These are phyloP conservation scores for Peniophora sp. DNA, from an alignment of 1,284 basidiomycete species.

Conservation along the genomic window DNA sequence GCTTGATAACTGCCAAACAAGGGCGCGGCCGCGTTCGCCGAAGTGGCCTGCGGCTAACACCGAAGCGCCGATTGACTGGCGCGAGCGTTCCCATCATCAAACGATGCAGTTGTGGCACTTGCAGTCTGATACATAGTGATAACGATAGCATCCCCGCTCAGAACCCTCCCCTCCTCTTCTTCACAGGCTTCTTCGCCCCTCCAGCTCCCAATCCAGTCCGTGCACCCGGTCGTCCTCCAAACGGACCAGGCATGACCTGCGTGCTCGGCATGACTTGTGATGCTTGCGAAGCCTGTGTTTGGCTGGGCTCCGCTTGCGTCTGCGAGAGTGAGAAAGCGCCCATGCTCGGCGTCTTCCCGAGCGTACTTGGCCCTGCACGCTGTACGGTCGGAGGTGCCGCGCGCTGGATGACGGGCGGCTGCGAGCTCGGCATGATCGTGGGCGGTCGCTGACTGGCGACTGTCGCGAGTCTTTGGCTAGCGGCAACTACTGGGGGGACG, in stretches of 20 bases:
- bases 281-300: constrained; percentile 9
- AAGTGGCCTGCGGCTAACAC: too few relatives aligned
- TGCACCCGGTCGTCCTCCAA: constrained; percentile 47
- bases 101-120: too few relatives aligned
- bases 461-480: constrained; percentile 6
- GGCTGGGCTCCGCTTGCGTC: background rate
- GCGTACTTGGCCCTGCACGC: background rate
- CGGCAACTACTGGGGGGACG: constrained; percentile 8
- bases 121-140: too few relatives aligned
- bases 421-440: constrained; percentile 20
- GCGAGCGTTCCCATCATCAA: too few relatives aligned
- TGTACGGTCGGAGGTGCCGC: background rate
- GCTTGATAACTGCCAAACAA: too few relatives aligned
- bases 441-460: constrained; percentile 22
- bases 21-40: too few relatives aligned
- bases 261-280: constrained; percentile 51
- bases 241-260: constrained; percentile 63
- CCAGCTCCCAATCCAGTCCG: too few relatives aligned
- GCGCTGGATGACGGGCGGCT: constrained; percentile 9
- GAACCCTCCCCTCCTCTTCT: constrained; percentile 72
- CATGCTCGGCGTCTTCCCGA: constrained; percentile 4
- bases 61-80: too few relatives aligned
- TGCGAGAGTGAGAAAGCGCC: background rate
- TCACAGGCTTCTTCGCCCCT: constrained; percentile 49
- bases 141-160: constrained; percentile 23